Conservation (phyloP, 495 filamentous ascomycete genomes). For the Xylaria acuta region DNA sequence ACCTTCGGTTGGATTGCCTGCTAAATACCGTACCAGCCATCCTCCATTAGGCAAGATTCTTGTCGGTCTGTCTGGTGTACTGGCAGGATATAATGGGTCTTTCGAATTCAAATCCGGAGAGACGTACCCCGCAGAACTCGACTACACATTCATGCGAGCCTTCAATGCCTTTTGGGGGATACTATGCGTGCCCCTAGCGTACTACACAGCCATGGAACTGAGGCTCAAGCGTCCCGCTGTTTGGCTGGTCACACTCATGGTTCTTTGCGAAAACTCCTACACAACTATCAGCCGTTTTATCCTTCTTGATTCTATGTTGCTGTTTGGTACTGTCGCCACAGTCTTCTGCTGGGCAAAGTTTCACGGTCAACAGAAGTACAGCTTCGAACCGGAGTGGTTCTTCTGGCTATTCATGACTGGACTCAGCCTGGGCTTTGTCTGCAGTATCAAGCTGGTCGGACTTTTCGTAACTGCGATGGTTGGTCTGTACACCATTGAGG, state of each 20-base stretch:
- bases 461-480: constrained; percentile 94
- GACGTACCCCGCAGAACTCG: constrained; percentile 87
- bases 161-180: constrained; percentile 97
- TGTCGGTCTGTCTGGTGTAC: constrained; percentile 91
- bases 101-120: constrained; percentile 99
- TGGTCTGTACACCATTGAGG: constrained; percentile 93
- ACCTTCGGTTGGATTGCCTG: not conserved
- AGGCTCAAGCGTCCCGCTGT: constrained; percentile 84
- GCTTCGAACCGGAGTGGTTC: constrained; percentile 90
- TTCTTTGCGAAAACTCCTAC: constrained; percentile 97
- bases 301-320: constrained; percentile 94
- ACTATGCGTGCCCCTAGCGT: constrained; percentile 90
- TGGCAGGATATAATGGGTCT: constrained; percentile 98
- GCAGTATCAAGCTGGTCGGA: constrained; percentile 97
- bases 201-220: constrained; percentile 90
- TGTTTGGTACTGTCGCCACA: constrained; percentile 97
- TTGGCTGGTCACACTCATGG: constrained; percentile 96
- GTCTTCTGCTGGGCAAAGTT: constrained; percentile 96
- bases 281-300: constrained; percentile 98
- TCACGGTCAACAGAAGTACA: constrained; percentile 80
- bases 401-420: constrained; percentile 90
- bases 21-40: constrained; percentile 53
- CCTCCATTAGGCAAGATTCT: constrained; percentile 98
- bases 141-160: constrained; percentile 98
- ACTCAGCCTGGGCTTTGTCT: constrained; percentile 94